Conservation (phyloP, 2,329 filamentous ascomycete species). For the Trichoderma asperellum region DNA sequence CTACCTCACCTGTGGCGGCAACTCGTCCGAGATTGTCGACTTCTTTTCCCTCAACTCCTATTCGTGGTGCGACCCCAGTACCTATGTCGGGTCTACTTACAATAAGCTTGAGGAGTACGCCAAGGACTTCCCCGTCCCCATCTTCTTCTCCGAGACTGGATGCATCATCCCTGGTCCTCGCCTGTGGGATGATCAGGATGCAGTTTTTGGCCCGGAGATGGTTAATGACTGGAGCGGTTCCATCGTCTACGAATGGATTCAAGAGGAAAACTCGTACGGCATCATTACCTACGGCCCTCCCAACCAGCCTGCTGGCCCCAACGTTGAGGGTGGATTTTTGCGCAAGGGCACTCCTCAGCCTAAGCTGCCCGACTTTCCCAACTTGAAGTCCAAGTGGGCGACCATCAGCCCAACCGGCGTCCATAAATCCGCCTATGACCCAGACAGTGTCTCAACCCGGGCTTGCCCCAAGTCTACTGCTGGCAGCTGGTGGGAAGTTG, state of each 20-base stretch:
- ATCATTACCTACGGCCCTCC: constrained; percentile 73
- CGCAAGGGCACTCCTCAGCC: constrained; percentile 75
- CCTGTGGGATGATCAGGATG: constrained; percentile 71
- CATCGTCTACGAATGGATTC: constrained; percentile 89
- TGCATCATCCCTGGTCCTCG: constrained; percentile 70
- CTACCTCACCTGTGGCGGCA: constrained; percentile 78
- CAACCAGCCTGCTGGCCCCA: constrained; percentile 57
- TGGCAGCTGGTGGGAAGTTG: constrained; percentile 78
- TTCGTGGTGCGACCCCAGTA: constrained; percentile 70
- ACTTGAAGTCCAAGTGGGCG: constrained; percentile 77
- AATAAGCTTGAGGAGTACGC: constrained; percentile 67
- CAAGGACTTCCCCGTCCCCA: constrained; percentile 74
- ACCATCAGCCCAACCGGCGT: constrained; percentile 72
- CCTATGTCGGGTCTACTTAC: constrained; percentile 70
- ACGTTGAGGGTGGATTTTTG: constrained; percentile 67
- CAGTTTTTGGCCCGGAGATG: constrained; percentile 79
- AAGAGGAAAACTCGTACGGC: constrained; percentile 82
- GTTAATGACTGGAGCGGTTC: constrained; percentile 70
- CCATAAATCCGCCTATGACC: constrained; percentile 65
- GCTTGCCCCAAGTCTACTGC: constrained; percentile 71
- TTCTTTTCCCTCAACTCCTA: constrained; percentile 89
- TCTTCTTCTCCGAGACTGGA: constrained; percentile 88
- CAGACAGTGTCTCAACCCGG: constrained; percentile 63
- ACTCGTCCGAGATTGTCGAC: constrained; percentile 71
- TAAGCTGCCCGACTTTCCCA: constrained; percentile 74